Evolutionary conservation across 1,139 yeast genomes (phyloP), one percentile per base, ranked within the genome.

Genomic region (Candida glucosophila): DNA sequence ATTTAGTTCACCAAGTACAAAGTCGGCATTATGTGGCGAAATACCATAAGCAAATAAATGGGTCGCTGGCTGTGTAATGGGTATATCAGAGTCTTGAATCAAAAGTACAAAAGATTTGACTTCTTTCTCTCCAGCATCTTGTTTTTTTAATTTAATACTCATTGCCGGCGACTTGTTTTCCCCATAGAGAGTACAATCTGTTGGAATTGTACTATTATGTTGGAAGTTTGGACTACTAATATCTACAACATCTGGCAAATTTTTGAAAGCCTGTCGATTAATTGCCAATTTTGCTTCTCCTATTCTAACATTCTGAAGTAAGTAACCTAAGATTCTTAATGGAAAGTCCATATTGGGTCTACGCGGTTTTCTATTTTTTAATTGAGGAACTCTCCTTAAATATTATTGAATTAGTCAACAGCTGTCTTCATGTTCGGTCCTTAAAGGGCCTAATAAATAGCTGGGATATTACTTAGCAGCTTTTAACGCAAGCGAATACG

Each of bases 181-280:
- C 7, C 20, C 20, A 19, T 19, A 19, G 12, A 19, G 10, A 13
- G 20, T 19, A 19, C 12, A 10, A 9, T 19, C 20, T 5, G 6
- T 10, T 10, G 20, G 20, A 19, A 19, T 12, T 13, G 10, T 12
- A 10, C 12, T 13, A 19, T 13, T 13, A 6, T 19, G 12, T 6
- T 12, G 12, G 9, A 19, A 19, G 10, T 19, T 12, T 6, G 10
- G 12, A 19, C 20, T 19, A 9, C 12, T 19, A 10, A 19, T 6
- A 12, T 6, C 20, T 6, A 19, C 7, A 19, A 10, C 12, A 10
- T 9, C 5, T 12, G 20, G 20, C 10, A 19, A 6, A 9, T 19
- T 9, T 9, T 5, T 5, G 12, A 19, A 19, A 19, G 12, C 10
- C 9, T 6, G 20, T 19, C 12, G 20, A 13, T 19, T 19, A 9